These are phyloP conservation scores for Pythium myriotylum DNA, from an alignment of 352 stramenopile species.

Conservation along the genomic window DNA sequence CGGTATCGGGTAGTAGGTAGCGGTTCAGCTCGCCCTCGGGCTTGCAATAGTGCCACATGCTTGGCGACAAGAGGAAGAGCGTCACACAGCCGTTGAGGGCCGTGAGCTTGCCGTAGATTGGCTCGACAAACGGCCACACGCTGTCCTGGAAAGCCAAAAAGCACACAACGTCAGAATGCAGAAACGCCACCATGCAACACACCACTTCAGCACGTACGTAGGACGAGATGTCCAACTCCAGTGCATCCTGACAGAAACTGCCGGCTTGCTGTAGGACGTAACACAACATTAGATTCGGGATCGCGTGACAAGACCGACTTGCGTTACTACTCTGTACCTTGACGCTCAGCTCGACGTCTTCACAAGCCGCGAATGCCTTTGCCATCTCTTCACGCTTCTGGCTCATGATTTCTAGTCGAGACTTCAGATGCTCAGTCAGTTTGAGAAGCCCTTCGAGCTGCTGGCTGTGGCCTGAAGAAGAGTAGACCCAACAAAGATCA, in stretches of 20 bases:
- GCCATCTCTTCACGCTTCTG: constrained; percentile 81
- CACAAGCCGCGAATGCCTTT: constrained; percentile 66
- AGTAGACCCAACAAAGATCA: neutral
- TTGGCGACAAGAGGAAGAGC: constrained; percentile 68
- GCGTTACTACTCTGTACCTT: constrained; percentile 33
- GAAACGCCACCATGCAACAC: constrained; percentile 1
- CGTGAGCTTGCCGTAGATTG: constrained; percentile 72
- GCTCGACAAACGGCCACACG: constrained; percentile 78
- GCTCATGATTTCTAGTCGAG: constrained; percentile 85
- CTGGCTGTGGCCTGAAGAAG: constrained; percentile 70
- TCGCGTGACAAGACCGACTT: too few species aligned
- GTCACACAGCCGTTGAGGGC: constrained; percentile 65
- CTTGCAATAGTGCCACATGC: constrained; percentile 87
- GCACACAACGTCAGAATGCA: neutral
- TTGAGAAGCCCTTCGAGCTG: constrained; percentile 76
- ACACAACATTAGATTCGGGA: neutral
- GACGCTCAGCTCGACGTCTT: constrained; percentile 80
- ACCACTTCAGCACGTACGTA: constrained; percentile 45
- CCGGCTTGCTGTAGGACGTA: constrained; percentile 49
- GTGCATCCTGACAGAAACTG: constrained; percentile 80
- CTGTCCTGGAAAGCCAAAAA: constrained; percentile 51
- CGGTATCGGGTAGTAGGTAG: constrained; percentile 73
- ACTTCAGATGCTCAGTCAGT: constrained; percentile 81
- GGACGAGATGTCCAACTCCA: constrained; percentile 76
- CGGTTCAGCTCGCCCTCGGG: constrained; percentile 76